Conservation (phyloP, 768 basidiomycete species). For the Termitomyces sp. region DNA sequence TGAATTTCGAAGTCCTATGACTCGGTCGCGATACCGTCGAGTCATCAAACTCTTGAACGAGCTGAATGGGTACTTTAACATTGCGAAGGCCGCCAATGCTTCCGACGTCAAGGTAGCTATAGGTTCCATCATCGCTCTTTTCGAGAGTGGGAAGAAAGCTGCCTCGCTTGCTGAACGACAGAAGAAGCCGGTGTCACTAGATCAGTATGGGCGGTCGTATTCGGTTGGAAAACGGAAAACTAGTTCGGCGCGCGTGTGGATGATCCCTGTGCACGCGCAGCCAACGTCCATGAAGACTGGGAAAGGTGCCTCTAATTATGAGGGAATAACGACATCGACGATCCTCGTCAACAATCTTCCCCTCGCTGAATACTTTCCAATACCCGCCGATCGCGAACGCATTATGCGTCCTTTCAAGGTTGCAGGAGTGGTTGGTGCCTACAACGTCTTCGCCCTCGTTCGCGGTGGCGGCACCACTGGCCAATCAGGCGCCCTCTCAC, state of each 20-base stretch:
- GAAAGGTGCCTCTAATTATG: slow-evolving; percentile 4
- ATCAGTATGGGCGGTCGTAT: slow-evolving; percentile 81
- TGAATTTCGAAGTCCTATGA: slow-evolving; percentile 59
- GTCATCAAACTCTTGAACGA: slow-evolving; percentile 62
- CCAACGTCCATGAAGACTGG: slow-evolving; percentile 10
- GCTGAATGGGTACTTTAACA: slow-evolving; percentile 59
- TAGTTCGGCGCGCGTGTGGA: slow-evolving; percentile 89
- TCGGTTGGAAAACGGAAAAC: slow-evolving; percentile 88
- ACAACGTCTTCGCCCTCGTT: slow-evolving; percentile 72
- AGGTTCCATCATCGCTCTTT: slow-evolving; percentile 52
- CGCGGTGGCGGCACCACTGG: slow-evolving; percentile 90
- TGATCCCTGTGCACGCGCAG: slow-evolving; percentile 59
- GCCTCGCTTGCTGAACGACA: slow-evolving; percentile 45
- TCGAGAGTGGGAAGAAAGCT: slow-evolving; percentile 64
- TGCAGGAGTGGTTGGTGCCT: slow-evolving; percentile 81
- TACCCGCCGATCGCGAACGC: slow-evolving; percentile 74
- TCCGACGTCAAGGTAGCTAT: slow-evolving; percentile 53
- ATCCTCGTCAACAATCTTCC: slow-evolving; percentile 87
- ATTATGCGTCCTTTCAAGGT: slow-evolving; percentile 83
- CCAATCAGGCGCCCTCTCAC: slow-evolving; percentile 84
- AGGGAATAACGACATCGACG: slow-evolving; percentile 50
- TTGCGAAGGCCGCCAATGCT: slow-evolving; percentile 59
- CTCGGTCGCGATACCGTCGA: slow-evolving; percentile 68
- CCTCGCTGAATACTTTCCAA: slow-evolving; percentile 74
- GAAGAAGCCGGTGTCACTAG: slow-evolving; percentile 60